A percentile compares a stretch with the other conserved stretches of the same genome.
phyloP scores from a whole-genome alignment of 2,329 filamentous ascomycete species.

The Hypoxylon sp. region DNA sequence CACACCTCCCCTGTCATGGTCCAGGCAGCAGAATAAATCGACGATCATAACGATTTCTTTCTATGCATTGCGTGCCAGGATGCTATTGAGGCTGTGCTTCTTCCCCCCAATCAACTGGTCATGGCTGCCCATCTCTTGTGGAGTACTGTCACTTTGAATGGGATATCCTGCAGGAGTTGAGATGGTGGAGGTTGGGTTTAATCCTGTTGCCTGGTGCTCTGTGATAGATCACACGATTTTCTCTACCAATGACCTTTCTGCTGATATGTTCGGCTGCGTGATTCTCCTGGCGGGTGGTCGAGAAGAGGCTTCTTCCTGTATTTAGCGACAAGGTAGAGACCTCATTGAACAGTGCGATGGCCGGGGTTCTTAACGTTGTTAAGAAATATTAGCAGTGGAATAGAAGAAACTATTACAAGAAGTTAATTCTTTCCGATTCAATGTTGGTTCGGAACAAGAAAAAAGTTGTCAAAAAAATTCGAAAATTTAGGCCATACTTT shows the following conservation, averaged over 20 bases:
- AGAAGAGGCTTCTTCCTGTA: too few species aligned
- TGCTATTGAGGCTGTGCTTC: constrained; percentile 6
- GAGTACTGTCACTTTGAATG: neutral
- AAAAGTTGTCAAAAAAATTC: too few species aligned
- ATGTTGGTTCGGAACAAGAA: too few species aligned
- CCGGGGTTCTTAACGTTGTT: too few species aligned
- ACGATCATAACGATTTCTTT: neutral
- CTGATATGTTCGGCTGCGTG: neutral
- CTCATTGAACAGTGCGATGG: neutral
- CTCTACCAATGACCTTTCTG: neutral
- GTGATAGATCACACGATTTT: neutral
- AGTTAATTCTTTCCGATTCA: too few species aligned
- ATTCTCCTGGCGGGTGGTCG: neutral
- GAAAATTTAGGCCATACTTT: too few species aligned
- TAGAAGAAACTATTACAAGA: too few species aligned
- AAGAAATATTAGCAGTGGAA: too few species aligned
- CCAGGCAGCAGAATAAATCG: constrained; percentile 16
- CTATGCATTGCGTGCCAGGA: constrained; percentile 6
- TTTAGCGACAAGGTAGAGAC: neutral
- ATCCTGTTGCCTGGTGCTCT: constrained; percentile 11
- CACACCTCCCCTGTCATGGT: neutral
- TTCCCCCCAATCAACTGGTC: constrained; percentile 1
- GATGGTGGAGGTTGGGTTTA: constrained; percentile 7
- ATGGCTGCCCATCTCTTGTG: neutral
- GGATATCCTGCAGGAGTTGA: neutral